Percentiles rank a stretch among this genome's conserved stretches.
Conservation (phyloP, 164 flowering plant species). For the Kalanchoe fedtschenkoi region DNA sequence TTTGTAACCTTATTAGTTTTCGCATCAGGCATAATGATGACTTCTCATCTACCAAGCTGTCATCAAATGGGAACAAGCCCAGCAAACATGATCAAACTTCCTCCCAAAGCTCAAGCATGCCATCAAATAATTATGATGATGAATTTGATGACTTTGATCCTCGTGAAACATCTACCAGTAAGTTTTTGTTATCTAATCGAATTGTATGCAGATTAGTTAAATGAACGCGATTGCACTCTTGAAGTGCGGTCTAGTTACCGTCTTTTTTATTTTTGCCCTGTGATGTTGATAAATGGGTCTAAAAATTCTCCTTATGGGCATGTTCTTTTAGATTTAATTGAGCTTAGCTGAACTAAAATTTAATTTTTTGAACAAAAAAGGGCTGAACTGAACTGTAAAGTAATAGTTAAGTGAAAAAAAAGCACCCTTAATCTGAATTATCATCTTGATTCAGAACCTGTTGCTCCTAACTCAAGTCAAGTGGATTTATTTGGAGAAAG, state of each 20-base stretch:
- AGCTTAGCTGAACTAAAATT: no score
- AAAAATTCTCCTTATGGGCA: not conserved
- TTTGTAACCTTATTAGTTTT: not conserved
- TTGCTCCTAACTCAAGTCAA: conserved; percentile 37
- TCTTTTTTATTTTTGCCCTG: not conserved
- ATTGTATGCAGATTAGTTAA: not conserved
- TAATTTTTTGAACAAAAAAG: no score
- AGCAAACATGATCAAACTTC: conserved; percentile 15
- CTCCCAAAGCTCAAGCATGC: conserved; percentile 34
- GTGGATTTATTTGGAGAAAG: conserved; percentile 51
- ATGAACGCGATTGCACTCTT: not conserved
- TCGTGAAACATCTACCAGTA: conserved; percentile 77
- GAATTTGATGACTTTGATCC: conserved; percentile 97
- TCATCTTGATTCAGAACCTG: conserved; percentile 27
- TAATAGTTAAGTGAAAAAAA: no score
- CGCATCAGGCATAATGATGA: conserved; percentile 33
- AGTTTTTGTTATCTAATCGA: conserved; percentile 14
- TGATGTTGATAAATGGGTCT: not conserved
- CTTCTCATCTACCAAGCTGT: not conserved
- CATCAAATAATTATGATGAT: conserved; percentile 44
- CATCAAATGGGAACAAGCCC: conserved; percentile 4
- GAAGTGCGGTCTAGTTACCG: not conserved
- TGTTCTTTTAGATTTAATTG: no score
- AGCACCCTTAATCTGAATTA: not conserved
- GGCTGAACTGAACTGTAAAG: no score